Conservation (phyloP, 2,329 filamentous ascomycete species). For the Colletotrichum falcatum region DNA sequence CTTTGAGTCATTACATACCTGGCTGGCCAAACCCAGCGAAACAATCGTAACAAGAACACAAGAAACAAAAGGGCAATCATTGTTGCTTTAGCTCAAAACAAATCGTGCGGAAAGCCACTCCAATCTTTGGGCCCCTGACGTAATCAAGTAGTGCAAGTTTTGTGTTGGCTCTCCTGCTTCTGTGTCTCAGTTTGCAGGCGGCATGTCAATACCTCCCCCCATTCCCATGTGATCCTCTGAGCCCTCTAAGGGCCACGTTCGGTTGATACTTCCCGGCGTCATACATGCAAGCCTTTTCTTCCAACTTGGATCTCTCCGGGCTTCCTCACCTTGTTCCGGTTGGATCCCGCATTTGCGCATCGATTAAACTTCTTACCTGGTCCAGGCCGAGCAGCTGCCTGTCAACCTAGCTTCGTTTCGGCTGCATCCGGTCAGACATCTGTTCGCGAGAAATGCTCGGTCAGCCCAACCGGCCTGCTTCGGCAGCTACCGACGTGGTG, state of each 20-base stretch:
- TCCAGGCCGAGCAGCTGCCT: slow-evolving; percentile 24
- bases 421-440: slow-evolving; percentile 29
- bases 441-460: slow-evolving; percentile 25
- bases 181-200: slow-evolving; percentile 27
- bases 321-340: slow-evolving; percentile 18
- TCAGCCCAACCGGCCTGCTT: background rate
- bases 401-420: slow-evolving; percentile 35
- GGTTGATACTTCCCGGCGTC: slow-evolving; percentile 19
- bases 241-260: slow-evolving; percentile 18
- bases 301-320: slow-evolving; percentile 5
- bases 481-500: background rate
- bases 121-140: background rate
- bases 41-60: background rate
- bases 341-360: slow-evolving; percentile 16
- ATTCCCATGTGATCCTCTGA: slow-evolving; percentile 28
- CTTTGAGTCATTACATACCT: background rate
- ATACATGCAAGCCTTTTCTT: slow-evolving; percentile 4
- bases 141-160: background rate
- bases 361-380: slow-evolving; percentile 20
- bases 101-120: background rate
- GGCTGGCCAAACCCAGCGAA: background rate
- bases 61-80: background rate
- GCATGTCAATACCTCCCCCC: slow-evolving; percentile 29
- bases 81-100: background rate
- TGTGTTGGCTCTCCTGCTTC: background rate